Base-by-base conservation (phyloP, 495 filamentous ascomycete species). In the Neohortaea acidophila region DNA sequence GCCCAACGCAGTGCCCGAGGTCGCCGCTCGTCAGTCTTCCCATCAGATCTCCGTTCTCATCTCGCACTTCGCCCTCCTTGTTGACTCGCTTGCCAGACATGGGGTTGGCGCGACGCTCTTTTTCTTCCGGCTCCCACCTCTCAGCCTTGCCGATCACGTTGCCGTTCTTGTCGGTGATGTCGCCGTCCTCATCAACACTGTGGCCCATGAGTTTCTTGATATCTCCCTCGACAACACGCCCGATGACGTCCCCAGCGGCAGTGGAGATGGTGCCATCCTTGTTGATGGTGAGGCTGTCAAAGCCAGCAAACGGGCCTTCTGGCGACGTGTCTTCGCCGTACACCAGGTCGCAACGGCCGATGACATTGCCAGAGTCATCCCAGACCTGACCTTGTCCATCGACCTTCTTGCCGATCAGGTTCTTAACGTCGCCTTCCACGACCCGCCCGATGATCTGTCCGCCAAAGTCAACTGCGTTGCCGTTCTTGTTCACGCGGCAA, bases 401-500 rank as follows among this genome's bases (percentile, higher is more conserved):
- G 53, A 79, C 81, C 72, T 81, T 87, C 52, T 74, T 71, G 21
- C 84, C 83, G 15, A 83, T 66, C 41, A 92, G 67, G 36, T 66
- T 66, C 55, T 72, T 69, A 12, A 69, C 56, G 33, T 84, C 74
- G 15, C 84, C 84, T 49, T 83, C 78, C 28, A 75, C 64, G 7
- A 92, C 70, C 14, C 79, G 75, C 17, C 84, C 84, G 45, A 72
- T 75, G 48, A 89, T 78, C 14, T 64, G 64, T n/a, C 84, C 84
- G 20, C 65, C 64, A 18, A 59, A 57, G 51, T 92, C 83, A 39
- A 92, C 83, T 13, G 86, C 71, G 30, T 87, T 86, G 32, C 84
- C 84, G 6, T 65, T 68, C 58, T 89, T 89, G 62, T 92, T 92
- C 52, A 89, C 79, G 3, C 75, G 69, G 67, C 83, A 84, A 37